Percentiles rank a stretch among this genome's conserved stretches.
Evolutionary conservation across 148 eudicot genomes (phyloP).

Genomic region (Drosera capensis): DNA sequence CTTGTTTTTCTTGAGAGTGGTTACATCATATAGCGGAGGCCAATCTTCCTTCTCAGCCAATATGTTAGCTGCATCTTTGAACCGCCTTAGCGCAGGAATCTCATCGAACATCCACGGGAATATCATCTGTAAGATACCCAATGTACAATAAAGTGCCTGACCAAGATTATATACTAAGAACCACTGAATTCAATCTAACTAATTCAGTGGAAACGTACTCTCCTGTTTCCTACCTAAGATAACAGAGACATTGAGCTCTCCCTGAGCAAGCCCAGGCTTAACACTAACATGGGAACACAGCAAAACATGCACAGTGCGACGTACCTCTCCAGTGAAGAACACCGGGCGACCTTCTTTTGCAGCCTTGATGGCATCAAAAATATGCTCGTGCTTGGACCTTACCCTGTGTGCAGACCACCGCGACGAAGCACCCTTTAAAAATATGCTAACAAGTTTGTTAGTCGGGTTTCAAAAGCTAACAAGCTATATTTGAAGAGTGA

Average conservation of each 20-base stretch:
- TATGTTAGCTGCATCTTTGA: conserved; percentile 57
- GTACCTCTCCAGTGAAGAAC: conserved; percentile 84
- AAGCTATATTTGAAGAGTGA: background rate
- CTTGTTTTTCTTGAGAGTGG: conserved; percentile 51
- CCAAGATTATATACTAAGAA: background rate
- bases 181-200: background rate
- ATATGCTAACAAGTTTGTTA: background rate
- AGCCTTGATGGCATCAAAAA: conserved; percentile 85
- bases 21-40: conserved; percentile 64
- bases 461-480: background rate
- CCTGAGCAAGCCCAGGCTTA: background rate
- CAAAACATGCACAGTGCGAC: background rate
- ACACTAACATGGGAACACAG: background rate
- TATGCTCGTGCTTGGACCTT: conserved; percentile 39
- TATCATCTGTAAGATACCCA: conserved; percentile 43
- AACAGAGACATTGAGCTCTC: background rate
- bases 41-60: conserved; percentile 75
- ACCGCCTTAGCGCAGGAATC: conserved; percentile 48
- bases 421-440: conserved; percentile 71
- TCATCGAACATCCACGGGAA: conserved; percentile 98
- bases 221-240: no score
- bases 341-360: conserved; percentile 73
- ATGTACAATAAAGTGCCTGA: background rate
- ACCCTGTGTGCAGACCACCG: conserved; percentile 81
- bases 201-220: no score